These are phyloP conservation scores for Monosporascus sp. DNA, from an alignment of 2,329 filamentous ascomycete species.

Conservation along the genomic window DNA sequence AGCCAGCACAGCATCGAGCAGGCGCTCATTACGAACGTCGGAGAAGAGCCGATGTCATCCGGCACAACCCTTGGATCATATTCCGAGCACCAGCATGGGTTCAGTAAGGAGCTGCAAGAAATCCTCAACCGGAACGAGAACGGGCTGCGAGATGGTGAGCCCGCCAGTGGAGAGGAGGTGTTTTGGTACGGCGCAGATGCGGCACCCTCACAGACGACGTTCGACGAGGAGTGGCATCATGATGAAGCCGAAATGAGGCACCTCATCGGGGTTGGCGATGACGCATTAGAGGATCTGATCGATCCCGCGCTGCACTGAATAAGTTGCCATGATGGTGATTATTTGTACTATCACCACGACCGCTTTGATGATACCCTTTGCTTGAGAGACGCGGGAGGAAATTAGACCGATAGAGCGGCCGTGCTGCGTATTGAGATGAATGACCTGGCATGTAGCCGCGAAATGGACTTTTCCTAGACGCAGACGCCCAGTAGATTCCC, in stretches of 20 bases:
- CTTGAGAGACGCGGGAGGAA: not conserved
- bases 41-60: not conserved
- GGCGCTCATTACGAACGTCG: slow-evolving; percentile 10
- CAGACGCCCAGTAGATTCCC: too few relatives aligned
- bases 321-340: not conserved
- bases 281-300: slow-evolving; percentile 15
- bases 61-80: not conserved
- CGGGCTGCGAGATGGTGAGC: slow-evolving; percentile 3
- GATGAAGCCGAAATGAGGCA: slow-evolving; percentile 40
- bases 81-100: too few relatives aligned
- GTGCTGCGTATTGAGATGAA: too few relatives aligned
- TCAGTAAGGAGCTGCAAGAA: slow-evolving; percentile 1
- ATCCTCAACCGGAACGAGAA: not conserved
- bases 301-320: slow-evolving; percentile 15
- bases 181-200: slow-evolving; percentile 27
- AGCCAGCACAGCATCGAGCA: slow-evolving; percentile 20
- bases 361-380: not conserved
- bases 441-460: too few relatives aligned
- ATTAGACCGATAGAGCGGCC: not conserved
- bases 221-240: slow-evolving; percentile 37
- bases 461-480: too few relatives aligned
- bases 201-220: slow-evolving; percentile 17
- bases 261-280: slow-evolving; percentile 20
- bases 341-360: not conserved
- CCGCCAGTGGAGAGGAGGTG: slow-evolving; percentile 17